Evolutionary conservation across 805 yeast genomes (phyloP).

Genomic region (Barnettozyma salicaria): DNA sequence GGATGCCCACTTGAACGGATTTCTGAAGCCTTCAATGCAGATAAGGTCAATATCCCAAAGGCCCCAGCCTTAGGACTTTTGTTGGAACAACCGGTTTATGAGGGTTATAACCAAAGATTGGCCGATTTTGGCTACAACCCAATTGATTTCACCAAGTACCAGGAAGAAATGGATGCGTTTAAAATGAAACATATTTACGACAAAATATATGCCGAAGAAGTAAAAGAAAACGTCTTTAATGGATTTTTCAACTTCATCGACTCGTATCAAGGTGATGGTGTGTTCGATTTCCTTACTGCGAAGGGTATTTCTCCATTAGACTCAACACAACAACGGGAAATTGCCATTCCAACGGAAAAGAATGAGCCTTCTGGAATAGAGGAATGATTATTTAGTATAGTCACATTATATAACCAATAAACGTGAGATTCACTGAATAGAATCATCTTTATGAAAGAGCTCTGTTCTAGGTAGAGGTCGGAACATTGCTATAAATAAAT

Average conservation of each 20-base stretch:
- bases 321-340: slow-evolving; percentile 17
- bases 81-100: slow-evolving; percentile 88
- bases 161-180: slow-evolving; percentile 72
- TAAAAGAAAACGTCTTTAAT: slow-evolving; percentile 77
- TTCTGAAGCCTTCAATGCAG: slow-evolving; percentile 64
- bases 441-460: too few species aligned
- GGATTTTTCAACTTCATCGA: slow-evolving; percentile 92
- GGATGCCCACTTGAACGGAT: slow-evolving; percentile 79
- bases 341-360: slow-evolving; percentile 21
- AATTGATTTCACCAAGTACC: slow-evolving; percentile 61
- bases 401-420: too few species aligned
- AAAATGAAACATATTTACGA: slow-evolving; percentile 87
- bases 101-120: slow-evolving; percentile 68
- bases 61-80: slow-evolving; percentile 94
- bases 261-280: slow-evolving; percentile 57
- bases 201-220: slow-evolving; percentile 87
- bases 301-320: slow-evolving; percentile 31
- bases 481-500: not conserved
- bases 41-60: slow-evolving; percentile 85
- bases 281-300: slow-evolving; percentile 38
- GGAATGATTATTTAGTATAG: not conserved
- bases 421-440: too few species aligned
- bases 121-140: slow-evolving; percentile 71
- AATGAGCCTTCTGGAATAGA: slow-evolving; percentile 3
- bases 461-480: too few species aligned